These are phyloP conservation scores for Malus sieversii DNA, from an alignment of 306 rosid genomes.

Conservation along the genomic window DNA sequence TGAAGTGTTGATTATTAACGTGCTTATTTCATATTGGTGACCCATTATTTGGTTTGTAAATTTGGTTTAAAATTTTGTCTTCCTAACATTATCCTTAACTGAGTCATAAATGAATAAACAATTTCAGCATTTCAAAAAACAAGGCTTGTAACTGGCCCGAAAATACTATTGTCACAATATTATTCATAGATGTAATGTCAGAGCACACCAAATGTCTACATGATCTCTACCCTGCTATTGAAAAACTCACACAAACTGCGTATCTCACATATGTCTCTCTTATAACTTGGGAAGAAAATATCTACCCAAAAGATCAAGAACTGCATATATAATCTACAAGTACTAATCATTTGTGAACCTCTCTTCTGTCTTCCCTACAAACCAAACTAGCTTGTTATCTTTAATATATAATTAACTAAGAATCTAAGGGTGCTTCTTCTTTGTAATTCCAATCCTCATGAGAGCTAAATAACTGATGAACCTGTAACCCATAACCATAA, in stretches of 20 bases:
- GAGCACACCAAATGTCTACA: background rate
- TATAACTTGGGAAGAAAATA: background rate
- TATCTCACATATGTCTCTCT: background rate
- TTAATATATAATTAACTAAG: background rate
- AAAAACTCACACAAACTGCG: background rate
- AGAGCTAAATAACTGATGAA: conserved; percentile 57
- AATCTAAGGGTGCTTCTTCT: conserved; percentile 4
- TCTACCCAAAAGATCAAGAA: background rate
- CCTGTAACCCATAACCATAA: conserved; percentile 57
- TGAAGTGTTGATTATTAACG: no score
- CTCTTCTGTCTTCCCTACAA: background rate
- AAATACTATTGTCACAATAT: background rate
- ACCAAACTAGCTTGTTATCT: background rate
- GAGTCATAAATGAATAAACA: no score
- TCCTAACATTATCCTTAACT: no score
- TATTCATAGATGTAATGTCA: background rate
- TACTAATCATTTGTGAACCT: background rate
- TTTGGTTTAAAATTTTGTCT: no score
- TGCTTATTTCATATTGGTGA: no score
- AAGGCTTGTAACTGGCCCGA: no score
- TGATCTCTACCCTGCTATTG: background rate
- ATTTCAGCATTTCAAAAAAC: no score
- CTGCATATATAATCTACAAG: background rate
- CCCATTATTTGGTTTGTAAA: no score
- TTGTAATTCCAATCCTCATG: conserved; percentile 57